phyloP scores from a whole-genome alignment of 305 asterid species.

The Fraxinus sp. region DNA sequence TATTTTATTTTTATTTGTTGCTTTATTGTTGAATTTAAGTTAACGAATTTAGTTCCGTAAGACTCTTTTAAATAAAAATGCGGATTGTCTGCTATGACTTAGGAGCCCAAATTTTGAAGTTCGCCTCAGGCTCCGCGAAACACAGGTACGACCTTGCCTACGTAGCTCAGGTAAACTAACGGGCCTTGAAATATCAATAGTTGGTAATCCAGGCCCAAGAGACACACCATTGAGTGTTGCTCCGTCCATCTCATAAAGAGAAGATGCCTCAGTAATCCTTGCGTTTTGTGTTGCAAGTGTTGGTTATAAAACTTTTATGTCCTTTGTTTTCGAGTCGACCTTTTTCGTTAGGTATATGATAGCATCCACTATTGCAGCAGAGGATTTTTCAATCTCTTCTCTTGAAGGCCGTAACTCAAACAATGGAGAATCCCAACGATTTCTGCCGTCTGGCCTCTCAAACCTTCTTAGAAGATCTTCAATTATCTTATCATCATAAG shows the following conservation, averaged over 20 bases:
- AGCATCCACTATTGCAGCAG: slow-evolving; percentile 63
- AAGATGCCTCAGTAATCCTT: slow-evolving; percentile 62
- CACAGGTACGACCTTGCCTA: slow-evolving; percentile 59
- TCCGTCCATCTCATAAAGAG: slow-evolving; percentile 85
- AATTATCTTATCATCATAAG: slow-evolving; percentile 63
- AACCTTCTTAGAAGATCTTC: slow-evolving; percentile 84
- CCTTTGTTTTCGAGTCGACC: slow-evolving; percentile 80
- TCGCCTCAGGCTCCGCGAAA: no score
- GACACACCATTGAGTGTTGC: slow-evolving; percentile 70
- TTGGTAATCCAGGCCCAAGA: slow-evolving; percentile 66
- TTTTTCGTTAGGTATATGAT: slow-evolving; percentile 69
- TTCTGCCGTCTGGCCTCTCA: slow-evolving; percentile 85
- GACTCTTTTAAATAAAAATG: no score
- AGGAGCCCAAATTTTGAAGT: no score
- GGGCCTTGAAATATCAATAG: slow-evolving; percentile 57
- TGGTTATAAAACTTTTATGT: slow-evolving; percentile 78
- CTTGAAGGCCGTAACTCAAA: slow-evolving; percentile 74
- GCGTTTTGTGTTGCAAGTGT: slow-evolving; percentile 86
- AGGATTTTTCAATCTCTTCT: slow-evolving; percentile 61
- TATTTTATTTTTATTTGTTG: no score
- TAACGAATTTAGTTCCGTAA: no score
- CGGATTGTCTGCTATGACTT: no score
- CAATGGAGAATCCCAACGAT: slow-evolving; percentile 96
- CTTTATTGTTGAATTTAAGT: no score
- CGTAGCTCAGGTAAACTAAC: slow-evolving; percentile 90